Evolutionary conservation across 495 filamentous ascomycete species (phyloP), one percentile per base, ranked within the genome.

Genomic region (Penicillium psychrofluorescens): DNA sequence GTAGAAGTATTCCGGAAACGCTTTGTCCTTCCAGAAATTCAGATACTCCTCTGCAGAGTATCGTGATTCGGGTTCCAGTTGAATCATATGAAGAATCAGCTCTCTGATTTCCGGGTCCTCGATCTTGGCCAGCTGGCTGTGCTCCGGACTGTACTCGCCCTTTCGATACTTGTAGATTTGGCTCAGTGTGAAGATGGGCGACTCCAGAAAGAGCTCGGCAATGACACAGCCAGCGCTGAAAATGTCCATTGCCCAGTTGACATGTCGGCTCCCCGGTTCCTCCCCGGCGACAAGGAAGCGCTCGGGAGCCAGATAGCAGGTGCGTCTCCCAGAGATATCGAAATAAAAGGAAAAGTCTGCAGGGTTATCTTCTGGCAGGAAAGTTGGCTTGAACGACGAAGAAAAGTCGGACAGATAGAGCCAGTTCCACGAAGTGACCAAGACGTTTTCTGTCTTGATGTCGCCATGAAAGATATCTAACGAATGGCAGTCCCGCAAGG

Each of bases 401-500:
- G 92, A 95, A 62, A 96, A 99, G 60, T 99, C 94, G 3, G 90
- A 80, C 9, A 99, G 78, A 61, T 96, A 97, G 11, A 99, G 81
- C 94, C 94, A 99, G 66, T 97, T 95, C 94, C 94, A 99, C 22
- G 94, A 95, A 1, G 94, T 99, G 35, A 97, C 90, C 39, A 99
- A 72, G 28, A 88, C 79, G 54, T 97, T 99, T 64, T 97, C 91
- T 0, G 92, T 89, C 67, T 99, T 99, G 66, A 99, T 96, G 60
- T 99, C 94, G 31, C 94, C 94, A 61, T 99, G 94, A 62, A 86
- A 96, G 40, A 97, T 74, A 46, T 90, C 85, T n/a, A 86, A 75
- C 35, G 83, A 72, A 64, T 99, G 94, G 53, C 88, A 95, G 58
- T 99, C 94, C 30, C 91, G 80, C 41, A 97, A 71, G 7, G 86